Percentiles rank a stretch among this genome's conserved stretches.
Conservation (phyloP, 2,329 filamentous ascomycete species). For the Curvularia spicifera region DNA sequence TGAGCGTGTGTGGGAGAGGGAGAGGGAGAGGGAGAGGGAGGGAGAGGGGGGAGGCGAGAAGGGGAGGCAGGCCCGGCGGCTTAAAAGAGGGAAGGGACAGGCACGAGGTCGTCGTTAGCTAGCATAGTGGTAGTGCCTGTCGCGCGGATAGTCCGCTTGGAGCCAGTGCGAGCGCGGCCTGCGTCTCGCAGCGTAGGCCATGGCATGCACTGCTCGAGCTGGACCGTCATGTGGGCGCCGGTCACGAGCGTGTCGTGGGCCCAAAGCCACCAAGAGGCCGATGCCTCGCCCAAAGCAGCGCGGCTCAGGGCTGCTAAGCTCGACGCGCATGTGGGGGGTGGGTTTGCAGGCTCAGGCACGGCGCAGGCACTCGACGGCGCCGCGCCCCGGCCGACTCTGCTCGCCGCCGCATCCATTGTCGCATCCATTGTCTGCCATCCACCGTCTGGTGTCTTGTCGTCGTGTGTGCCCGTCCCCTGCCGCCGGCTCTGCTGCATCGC, state of each 20-base stretch:
- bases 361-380: no score
- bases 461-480: no score
- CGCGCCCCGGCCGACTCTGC: no score
- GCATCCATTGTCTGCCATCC: no score
- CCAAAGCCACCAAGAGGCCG: neutral
- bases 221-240: constrained; percentile 1
- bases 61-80: neutral
- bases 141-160: constrained; percentile 16
- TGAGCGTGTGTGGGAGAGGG: neutral
- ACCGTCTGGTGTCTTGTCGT: no score
- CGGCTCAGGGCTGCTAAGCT: neutral
- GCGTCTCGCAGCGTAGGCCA: no score
- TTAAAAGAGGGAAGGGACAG: constrained; percentile 3
- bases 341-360: neutral
- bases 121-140: constrained; percentile 10
- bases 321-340: constrained; percentile 26
- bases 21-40: neutral
- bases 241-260: constrained; percentile 21
- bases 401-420: no score
- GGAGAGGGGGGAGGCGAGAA: neutral
- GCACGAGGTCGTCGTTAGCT: neutral
- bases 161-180: constrained; percentile 17
- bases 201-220: no score
- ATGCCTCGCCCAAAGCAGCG: neutral
- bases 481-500: no score